These are phyloP conservation scores for Aspergillus sparsus DNA, from an alignment of 495 filamentous ascomycete genomes.

Conservation along the genomic window DNA sequence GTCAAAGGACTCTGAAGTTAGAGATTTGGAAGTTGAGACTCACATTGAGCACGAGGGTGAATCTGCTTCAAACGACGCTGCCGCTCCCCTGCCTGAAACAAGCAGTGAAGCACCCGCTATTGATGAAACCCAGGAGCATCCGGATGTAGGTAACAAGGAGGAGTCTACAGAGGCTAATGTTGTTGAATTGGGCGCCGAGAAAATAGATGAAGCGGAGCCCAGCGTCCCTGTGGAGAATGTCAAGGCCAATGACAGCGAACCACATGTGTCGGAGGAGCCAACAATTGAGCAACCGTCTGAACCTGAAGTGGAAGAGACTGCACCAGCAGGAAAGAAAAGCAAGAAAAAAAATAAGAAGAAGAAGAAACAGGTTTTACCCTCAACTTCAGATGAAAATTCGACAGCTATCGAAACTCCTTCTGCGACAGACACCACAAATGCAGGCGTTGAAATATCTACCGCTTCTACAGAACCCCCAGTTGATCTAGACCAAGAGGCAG, in stretches of 20 bases:
- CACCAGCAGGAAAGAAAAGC: conserved; percentile 32
- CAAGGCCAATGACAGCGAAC: conserved; percentile 27
- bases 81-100: conserved; percentile 22
- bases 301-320: conserved; percentile 17
- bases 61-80: conserved; percentile 17
- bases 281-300: conserved; percentile 15
- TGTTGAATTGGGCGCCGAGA: conserved; percentile 21
- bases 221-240: conserved; percentile 24
- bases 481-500: conserved; percentile 7
- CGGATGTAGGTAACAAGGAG: conserved; percentile 12
- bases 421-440: background rate
- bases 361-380: conserved; percentile 26
- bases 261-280: conserved; percentile 25
- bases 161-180: conserved; percentile 19
- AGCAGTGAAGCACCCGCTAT: conserved; percentile 26
- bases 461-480: conserved; percentile 12
- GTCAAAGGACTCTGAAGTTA: too few relatives aligned
- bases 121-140: conserved; percentile 12
- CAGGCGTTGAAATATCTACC: conserved; percentile 4
- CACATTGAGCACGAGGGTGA: conserved; percentile 19
- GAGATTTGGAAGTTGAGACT: conserved; percentile 13
- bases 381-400: conserved; percentile 4
- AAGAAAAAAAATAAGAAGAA: conserved; percentile 38
- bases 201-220: conserved; percentile 19
- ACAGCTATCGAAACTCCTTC: background rate